Evolutionary conservation across 2,329 filamentous ascomycete genomes (phyloP), one percentile per base, ranked within the genome.

Genomic region (Colletotrichum destructivum): DNA sequence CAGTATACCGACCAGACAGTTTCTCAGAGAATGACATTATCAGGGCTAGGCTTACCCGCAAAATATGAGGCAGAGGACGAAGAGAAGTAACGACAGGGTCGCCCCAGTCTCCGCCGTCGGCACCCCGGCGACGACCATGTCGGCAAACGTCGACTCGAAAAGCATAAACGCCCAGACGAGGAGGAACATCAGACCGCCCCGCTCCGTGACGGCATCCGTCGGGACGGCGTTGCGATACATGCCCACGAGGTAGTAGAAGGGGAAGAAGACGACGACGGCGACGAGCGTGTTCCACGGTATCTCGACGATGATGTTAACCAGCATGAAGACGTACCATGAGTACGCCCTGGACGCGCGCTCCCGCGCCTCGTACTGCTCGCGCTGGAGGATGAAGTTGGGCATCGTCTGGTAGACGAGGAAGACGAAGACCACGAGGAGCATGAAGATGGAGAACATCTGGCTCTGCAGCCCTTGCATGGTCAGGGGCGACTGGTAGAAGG

Each of bases 171-270:
- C 81, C 80, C 87, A 86, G 56, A 90, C 82, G 73, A 92, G 86
- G 4, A 93, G 82, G 79, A 92, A 90, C 83, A 92, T 88, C n/a
- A 91, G 84, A 1, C 84, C 89, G 16, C 90, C 88, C n/a, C 90
- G 72, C 38, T 74, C 68, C 0, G 66, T 42, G 2, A 61, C 66
- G 3, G 71, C 69, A 7, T 72, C 69, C 0, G 64, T 71, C 7
- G 66, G 68, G 1, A 49, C 44, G 0, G 88, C 88, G 74, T 91
- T 90, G 61, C 81, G 79, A 78, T 90, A 87, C 54, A 91, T 83
- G 2, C 88, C 89, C 62, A 92, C 87, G 2, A 90, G 89, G 78
- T 92, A 93, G 82, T 93, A 92, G 83, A 89, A 92, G 75, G 84
- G 86, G 74, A 90, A 83, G 82, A 86, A 93, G 74, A 91, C 87